Base-by-base conservation (phyloP, 2,329 filamentous ascomycete genomes). In the Paraphoma sp. region DNA sequence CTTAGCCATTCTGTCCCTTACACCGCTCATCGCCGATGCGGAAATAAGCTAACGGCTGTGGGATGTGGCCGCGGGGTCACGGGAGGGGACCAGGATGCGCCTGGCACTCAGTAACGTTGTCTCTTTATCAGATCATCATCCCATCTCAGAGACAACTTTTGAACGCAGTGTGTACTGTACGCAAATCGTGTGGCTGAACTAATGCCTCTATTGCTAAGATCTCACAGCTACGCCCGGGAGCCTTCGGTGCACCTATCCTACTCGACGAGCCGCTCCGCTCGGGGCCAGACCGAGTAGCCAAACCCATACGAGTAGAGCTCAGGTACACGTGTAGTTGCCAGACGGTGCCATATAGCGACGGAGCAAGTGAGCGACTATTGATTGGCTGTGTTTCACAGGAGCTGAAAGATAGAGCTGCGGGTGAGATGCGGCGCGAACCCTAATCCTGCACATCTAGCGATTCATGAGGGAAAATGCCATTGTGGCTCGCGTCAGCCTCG, bases 381-480 rank as follows among this genome's bases (percentile, higher is more conserved):
- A 57, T 61, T 59, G 60, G 58, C 12, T 33, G 41, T 43, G 31
- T 48, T 54, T 16, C 14, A 10, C 23, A 16, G 30, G 33, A 53
- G 52, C 58, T 57, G 51, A 47, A 47, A 44, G 44, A 44, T 51
- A 36, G 28, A 45, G 12, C 57, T 57, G 51, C 56, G 33, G 56
- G 59, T 55, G 53, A 56, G 50, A 51, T 51, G 53, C 55, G 53
- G 51, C 55, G 44, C 58, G 48, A 48, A 49, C 55, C 58, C 51
- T 52, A 52, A 45, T 16, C 10, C 18, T 46, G 31, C 31, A 33
- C n/a, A 14, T 31, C 31, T 23, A 51, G 28, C 16, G 29, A 2
- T 28, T 14, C 29, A 10, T 38, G 18, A 8, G 16, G n/a, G 16
- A 38, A 38, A 38, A 48, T 40, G 44, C 44, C 14, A 10, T 14